Conservation (phyloP, 2,329 filamentous ascomycete genomes). For the Curvularia verruculosa region DNA sequence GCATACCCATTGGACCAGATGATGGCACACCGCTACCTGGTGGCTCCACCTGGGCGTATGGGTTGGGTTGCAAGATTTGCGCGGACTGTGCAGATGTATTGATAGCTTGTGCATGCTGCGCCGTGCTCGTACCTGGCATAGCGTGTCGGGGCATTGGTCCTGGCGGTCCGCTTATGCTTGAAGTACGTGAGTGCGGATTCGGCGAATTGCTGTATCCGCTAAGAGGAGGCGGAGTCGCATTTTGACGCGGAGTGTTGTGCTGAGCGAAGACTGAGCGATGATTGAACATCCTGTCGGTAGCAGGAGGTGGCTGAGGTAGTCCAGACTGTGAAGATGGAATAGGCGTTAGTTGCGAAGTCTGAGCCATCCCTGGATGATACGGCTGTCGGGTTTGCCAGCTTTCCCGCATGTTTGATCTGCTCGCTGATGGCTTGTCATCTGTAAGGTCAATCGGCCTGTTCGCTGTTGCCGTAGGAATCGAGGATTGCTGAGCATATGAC, state of each 20-base stretch:
- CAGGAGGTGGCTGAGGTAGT: conserved; percentile 32
- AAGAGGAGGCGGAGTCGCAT: conserved; percentile 44
- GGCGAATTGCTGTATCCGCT: conserved; percentile 41
- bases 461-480: conserved; percentile 28
- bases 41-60: conserved; percentile 48
- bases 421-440: conserved; percentile 31
- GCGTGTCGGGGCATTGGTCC: conserved; percentile 33
- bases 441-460: conserved; percentile 43
- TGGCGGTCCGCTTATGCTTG: conserved; percentile 42
- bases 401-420: conserved; percentile 33
- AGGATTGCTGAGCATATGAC: conserved; percentile 36
- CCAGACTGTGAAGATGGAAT: conserved; percentile 38
- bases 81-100: conserved; percentile 32
- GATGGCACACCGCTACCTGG: conserved; percentile 34
- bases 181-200: conserved; percentile 43
- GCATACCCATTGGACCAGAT: conserved; percentile 45
- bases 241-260: conserved; percentile 41
- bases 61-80: conserved; percentile 47
- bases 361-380: conserved; percentile 35
- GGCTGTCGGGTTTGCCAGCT: conserved; percentile 39
- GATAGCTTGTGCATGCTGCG: conserved; percentile 28
- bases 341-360: conserved; percentile 32
- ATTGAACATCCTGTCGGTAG: conserved; percentile 32
- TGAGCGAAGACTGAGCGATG: conserved; percentile 44
- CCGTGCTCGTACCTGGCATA: conserved; percentile 27